Evolutionary conservation across 345 rosid genomes (phyloP).

Genomic region (Boechera divaricarpa): DNA sequence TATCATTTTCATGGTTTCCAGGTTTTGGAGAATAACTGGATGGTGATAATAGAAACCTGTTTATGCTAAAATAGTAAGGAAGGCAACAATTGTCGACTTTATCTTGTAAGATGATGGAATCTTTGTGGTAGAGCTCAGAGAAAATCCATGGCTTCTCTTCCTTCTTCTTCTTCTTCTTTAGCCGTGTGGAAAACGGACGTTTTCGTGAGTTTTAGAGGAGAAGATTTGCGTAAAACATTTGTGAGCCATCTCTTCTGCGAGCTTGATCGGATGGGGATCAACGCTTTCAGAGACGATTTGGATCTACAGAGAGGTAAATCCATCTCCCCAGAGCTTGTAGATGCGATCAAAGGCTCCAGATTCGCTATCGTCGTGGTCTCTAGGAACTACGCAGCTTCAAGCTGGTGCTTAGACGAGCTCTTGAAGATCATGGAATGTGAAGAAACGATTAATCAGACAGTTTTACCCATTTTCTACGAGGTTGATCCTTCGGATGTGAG

Average conservation of each 20-base stretch:
- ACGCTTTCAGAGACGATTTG: conserved; percentile 38
- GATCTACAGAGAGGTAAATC: conserved; percentile 38
- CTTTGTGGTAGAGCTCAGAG: conserved; percentile 26
- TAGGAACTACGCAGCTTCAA: conserved; percentile 38
- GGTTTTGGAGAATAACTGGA: background rate
- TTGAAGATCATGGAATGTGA: conserved; percentile 38
- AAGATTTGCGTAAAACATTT: conserved; percentile 43
- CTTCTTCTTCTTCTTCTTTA: conserved; percentile 28
- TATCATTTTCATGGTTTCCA: conserved; percentile 29
- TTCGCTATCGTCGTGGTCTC: conserved; percentile 40
- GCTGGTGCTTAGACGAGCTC: conserved; percentile 49
- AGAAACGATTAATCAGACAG: conserved; percentile 13
- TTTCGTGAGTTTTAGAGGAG: conserved; percentile 48
- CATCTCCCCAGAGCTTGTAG: conserved; percentile 38
- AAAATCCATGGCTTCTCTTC: conserved; percentile 18
- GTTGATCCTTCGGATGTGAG: conserved; percentile 42
- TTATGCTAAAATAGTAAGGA: background rate
- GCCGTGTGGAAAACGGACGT: conserved; percentile 30
- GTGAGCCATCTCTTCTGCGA: conserved; percentile 42
- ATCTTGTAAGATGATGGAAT: conserved; percentile 4
- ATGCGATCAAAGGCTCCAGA: conserved; percentile 40
- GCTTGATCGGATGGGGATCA: conserved; percentile 40
- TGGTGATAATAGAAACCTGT: background rate
- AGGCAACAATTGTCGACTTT: background rate
- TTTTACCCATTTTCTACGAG: conserved; percentile 41